Conservation (phyloP, 306 rosid species). For the Oemleria cerasiformis region DNA sequence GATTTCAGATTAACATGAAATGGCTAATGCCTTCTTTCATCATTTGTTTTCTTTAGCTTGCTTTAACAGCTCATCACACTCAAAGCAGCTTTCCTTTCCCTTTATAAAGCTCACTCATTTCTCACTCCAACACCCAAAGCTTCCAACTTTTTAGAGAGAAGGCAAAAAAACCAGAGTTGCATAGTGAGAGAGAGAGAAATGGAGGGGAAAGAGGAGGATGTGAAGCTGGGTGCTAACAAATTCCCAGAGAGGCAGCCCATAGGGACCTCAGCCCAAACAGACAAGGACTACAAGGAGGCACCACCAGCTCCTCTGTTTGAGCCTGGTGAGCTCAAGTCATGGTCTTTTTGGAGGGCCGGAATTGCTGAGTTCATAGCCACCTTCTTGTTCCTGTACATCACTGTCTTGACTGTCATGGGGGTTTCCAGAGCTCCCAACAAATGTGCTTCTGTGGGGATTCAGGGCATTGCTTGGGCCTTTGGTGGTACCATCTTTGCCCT, state of each 20-base stretch:
- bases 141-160: conserved; percentile 7
- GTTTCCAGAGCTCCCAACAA: conserved; percentile 14
- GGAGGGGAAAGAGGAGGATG: conserved; percentile 52
- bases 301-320: conserved; percentile 46
- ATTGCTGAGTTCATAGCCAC: conserved; percentile 49
- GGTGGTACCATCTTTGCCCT: conserved; percentile 51
- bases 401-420: conserved; percentile 47
- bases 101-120: conserved; percentile 19
- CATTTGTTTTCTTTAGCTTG: background rate
- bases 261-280: conserved; percentile 44
- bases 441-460: conserved; percentile 40
- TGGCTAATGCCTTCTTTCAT: background rate
- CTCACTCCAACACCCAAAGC: background rate
- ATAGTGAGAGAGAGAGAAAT: conserved; percentile 9
- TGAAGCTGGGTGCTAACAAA: conserved; percentile 43
- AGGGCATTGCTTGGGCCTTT: conserved; percentile 52
- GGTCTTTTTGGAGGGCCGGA: conserved; percentile 48
- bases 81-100: background rate
- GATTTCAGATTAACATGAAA: background rate
- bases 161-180: conserved; percentile 2
- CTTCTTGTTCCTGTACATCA: conserved; percentile 44
- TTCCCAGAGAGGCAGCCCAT: conserved; percentile 44
- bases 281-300: conserved; percentile 50
- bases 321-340: conserved; percentile 43
- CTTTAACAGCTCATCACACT: conserved; percentile 11